These are phyloP conservation scores for Ormosia emarginata DNA, from an alignment of 306 rosid genomes.

Conservation along the genomic window DNA sequence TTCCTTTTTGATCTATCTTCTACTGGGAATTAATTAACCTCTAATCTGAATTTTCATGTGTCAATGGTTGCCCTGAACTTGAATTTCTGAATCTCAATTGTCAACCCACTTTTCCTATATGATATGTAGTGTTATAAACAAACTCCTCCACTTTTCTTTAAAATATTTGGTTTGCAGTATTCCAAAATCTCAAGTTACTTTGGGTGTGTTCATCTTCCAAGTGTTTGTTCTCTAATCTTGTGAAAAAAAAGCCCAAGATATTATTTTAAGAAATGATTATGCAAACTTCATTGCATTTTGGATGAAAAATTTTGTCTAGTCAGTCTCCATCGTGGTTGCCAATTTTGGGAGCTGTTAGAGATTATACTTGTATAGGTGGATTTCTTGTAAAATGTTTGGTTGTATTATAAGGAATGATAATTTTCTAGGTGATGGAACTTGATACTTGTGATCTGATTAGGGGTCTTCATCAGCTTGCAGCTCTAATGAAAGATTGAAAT, in stretches of 20 bases:
- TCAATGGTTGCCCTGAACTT: neutral
- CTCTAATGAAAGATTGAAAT: neutral
- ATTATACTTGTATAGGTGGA: neutral
- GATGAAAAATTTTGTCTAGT: neutral
- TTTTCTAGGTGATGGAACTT: neutral
- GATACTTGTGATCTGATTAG: neutral
- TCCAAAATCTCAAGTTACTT: neutral
- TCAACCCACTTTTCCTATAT: neutral
- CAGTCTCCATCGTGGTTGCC: no score
- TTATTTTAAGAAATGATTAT: neutral
- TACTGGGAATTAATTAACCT: neutral
- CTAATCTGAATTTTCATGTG: neutral
- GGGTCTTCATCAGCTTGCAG: neutral
- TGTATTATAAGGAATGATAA: neutral
- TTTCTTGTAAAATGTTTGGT: neutral
- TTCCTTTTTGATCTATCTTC: neutral
- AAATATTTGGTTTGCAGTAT: neutral
- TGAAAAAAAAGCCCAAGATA: neutral
- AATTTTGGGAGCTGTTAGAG: neutral
- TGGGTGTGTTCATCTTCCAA: neutral
- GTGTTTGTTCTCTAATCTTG: neutral
- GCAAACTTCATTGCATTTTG: neutral
- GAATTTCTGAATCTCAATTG: neutral
- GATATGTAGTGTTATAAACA: neutral
- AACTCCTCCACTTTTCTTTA: neutral